A percentile compares a stretch with the other conserved stretches of the same genome.
These are phyloP conservation scores for Coelastrella sp. DNA, from an alignment of 139 green algal genomes.

Conservation along the genomic window DNA sequence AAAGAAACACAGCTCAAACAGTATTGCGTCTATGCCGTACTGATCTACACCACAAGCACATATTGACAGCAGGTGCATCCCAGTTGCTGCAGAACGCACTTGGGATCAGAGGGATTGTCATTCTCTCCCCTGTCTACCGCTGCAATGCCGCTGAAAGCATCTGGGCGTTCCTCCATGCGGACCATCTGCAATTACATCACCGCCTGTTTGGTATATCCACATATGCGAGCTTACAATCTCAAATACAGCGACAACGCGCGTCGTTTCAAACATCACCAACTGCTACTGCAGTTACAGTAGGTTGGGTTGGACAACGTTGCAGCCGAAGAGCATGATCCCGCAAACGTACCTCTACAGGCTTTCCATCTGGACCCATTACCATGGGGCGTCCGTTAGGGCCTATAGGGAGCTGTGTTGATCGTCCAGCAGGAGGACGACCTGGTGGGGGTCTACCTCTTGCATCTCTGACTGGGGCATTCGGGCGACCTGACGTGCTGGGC, in stretches of 20 bases:
- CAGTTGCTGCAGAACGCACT: background rate
- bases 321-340: background rate
- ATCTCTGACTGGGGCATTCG: background rate
- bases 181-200: constrained; percentile 68
- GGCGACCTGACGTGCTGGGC: constrained; percentile 26
- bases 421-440: background rate
- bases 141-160: constrained; percentile 74
- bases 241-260: too few species aligned
- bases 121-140: constrained; percentile 66
- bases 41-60: too few species aligned
- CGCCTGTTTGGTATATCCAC: too few species aligned
- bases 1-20: too few species aligned
- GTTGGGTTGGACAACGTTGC: background rate
- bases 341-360: constrained; percentile 52
- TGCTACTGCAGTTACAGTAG: too few species aligned
- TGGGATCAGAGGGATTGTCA: background rate
- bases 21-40: too few species aligned
- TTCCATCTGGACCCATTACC: constrained; percentile 59
- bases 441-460: background rate
- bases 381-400: constrained; percentile 16
- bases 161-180: constrained; percentile 50
- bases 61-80: too few species aligned
- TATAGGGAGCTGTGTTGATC: background rate
- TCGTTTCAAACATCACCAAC: too few species aligned
- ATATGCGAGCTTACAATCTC: too few species aligned